These are phyloP conservation scores for Tylopilus subfusipes DNA, from an alignment of 768 basidiomycete species.

Conservation along the genomic window DNA sequence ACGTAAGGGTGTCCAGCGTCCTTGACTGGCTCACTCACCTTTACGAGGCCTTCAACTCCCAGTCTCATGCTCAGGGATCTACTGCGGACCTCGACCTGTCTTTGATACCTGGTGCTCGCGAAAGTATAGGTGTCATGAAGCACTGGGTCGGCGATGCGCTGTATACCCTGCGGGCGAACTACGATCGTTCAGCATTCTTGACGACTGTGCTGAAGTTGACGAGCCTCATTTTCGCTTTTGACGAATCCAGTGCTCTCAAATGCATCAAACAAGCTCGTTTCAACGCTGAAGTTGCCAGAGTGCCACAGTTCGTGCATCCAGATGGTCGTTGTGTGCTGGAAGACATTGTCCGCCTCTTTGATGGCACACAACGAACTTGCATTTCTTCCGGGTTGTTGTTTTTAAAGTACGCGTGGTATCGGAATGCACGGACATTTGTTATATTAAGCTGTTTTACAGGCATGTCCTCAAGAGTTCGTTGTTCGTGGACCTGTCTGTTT, in stretches of 20 bases:
- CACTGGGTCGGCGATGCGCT: constrained; percentile 47
- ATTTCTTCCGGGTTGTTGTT: constrained; percentile 37
- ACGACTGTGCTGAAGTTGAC: constrained; percentile 35
- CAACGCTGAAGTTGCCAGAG: constrained; percentile 9
- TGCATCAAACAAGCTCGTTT: constrained; percentile 37
- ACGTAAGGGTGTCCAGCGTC: background rate
- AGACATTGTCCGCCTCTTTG: constrained; percentile 31
- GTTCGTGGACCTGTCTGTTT: constrained; percentile 41
- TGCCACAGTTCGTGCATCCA: constrained; percentile 9
- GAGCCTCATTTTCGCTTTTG: constrained; percentile 38
- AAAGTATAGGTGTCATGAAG: constrained; percentile 36
- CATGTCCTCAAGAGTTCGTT: constrained; percentile 40
- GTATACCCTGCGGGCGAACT: constrained; percentile 29
- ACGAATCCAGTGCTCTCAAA: constrained; percentile 29
- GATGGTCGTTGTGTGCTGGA: constrained; percentile 27
- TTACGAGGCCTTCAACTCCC: constrained; percentile 49
- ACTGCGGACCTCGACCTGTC: constrained; percentile 32
- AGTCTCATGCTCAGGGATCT: constrained; percentile 45
- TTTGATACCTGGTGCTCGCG: constrained; percentile 38
- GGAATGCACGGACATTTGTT: constrained; percentile 21
- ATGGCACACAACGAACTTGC: constrained; percentile 26
- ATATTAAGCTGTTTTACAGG: constrained; percentile 29
- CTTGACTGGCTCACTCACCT: constrained; percentile 39
- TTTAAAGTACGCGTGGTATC: constrained; percentile 33
- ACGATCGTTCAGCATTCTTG: constrained; percentile 25